Conservation (phyloP, 2,329 filamentous ascomycete genomes). For the Trichoderma sp. region DNA sequence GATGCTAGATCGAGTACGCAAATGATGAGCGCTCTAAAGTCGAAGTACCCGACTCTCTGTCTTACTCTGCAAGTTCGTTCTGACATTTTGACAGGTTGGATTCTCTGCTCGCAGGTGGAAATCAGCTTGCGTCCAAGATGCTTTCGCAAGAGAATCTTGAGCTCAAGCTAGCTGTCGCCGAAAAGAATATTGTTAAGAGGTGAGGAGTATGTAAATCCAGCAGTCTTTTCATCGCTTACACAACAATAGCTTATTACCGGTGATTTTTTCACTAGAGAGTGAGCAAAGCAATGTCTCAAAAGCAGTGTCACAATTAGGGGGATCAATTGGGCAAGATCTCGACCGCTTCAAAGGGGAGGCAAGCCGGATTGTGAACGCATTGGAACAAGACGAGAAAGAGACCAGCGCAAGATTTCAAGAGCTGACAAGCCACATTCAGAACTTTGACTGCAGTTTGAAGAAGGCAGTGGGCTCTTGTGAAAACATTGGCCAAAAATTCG, state of each 20-base stretch:
- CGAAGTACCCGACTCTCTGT: slow-evolving; percentile 23
- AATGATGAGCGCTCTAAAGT: slow-evolving; percentile 18
- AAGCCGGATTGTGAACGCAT: neutral
- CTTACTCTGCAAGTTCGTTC: neutral
- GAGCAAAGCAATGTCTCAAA: neutral
- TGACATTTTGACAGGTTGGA: slow-evolving; percentile 9
- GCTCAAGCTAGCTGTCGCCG: neutral
- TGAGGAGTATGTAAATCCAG: neutral
- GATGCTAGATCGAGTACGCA: slow-evolving; percentile 6
- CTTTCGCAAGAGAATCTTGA: slow-evolving; percentile 4
- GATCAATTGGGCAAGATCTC: neutral
- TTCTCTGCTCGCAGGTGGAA: neutral
- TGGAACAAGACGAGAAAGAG: neutral
- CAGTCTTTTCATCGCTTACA: neutral
- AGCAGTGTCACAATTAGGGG: neutral
- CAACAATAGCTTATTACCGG: neutral
- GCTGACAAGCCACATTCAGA: neutral
- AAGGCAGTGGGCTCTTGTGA: slow-evolving; percentile 22
- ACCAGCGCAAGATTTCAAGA: neutral
- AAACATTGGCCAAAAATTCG: slow-evolving; percentile 22
- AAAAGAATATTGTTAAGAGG: slow-evolving; percentile 13
- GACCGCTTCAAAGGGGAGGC: neutral
- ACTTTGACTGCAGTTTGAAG: neutral
- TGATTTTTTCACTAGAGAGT: neutral
- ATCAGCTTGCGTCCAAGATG: neutral